A percentile compares a stretch with the other conserved stretches of the same genome.
Conservation (phyloP, 305 asterid species). For the Fraxinus nigra region DNA sequence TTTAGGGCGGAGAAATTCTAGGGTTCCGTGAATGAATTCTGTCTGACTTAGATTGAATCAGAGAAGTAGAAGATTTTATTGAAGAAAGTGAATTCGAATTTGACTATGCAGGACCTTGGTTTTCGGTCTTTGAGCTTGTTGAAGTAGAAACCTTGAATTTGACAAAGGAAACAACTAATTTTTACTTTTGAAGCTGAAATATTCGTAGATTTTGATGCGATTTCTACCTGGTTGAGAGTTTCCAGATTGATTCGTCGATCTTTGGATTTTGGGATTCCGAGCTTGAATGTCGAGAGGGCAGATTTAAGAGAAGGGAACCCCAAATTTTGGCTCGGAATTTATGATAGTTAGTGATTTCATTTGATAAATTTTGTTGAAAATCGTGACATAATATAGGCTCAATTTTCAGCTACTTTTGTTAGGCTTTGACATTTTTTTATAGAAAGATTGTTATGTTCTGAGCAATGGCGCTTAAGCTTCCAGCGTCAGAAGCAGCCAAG, state of each 20-base stretch:
- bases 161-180: background rate
- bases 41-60: constrained; percentile 18
- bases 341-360: background rate
- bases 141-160: constrained; percentile 19
- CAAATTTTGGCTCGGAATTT: background rate
- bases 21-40: constrained; percentile 34
- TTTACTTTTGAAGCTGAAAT: constrained; percentile 19
- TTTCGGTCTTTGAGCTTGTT: constrained; percentile 9
- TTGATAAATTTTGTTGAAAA: background rate
- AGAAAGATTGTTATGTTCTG: constrained; percentile 30
- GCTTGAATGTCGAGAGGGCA: constrained; percentile 2
- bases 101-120: constrained; percentile 23
- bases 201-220: constrained; percentile 13
- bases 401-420: constrained; percentile 6
- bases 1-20: constrained; percentile 22
- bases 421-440: constrained; percentile 7
- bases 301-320: background rate
- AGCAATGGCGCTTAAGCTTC: constrained; percentile 79
- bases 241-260: constrained; percentile 39
- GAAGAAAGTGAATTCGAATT: constrained; percentile 22
- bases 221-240: constrained; percentile 33
- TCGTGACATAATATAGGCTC: background rate
- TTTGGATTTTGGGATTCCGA: constrained; percentile 30
- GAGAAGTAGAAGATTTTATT: constrained; percentile 27
- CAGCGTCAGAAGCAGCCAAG: constrained; percentile 79